Base-by-base conservation (phyloP, 805 yeast species). In the Metschnikowia hibisci region DNA sequence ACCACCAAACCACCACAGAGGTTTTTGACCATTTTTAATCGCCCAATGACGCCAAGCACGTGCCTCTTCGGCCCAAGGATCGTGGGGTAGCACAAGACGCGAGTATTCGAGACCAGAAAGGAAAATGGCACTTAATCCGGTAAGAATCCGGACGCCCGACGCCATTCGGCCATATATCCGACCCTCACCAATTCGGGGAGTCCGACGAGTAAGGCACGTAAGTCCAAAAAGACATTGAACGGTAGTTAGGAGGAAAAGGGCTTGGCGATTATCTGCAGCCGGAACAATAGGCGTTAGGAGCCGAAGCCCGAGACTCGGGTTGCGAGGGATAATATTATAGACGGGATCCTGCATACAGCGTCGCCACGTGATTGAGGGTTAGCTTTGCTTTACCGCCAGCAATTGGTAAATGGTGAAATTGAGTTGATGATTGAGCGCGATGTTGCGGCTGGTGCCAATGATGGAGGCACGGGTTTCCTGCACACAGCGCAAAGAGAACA, bases 61-160 rank as follows among this genome's bases (percentile, higher is more conserved):
- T 3, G 88, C 86, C 54, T 84, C 88, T 26, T 80, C 87, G 20
- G 62, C 70, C 90, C 90, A 84, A 8, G 90, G 90, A 55, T 84
- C 90, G 38, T 61, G 58, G 1, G 73, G 67, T 10, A 64, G 47
- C 7, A 69, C 53, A 31, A 81, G 51, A 42, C 90, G 66, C 12
- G 77, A 66, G 6, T 71, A 51, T 53, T 84, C 91, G 28, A 82
- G 56, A 3, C 80, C 75, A 2, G 84, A 68, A 42, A 76, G 74
- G 47, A 76, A 73, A n/a, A 80, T 55, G 12, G 78, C 51, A 14
- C 68, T 63, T 0, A 77, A 15, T 5, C 56, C 57, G 3, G 31
- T 32, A 31, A 41, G 28, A 29, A 46, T 39, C 12, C 54, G 45
- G 26, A 32, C 28, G 14, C 32, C 46, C 1, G 44, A n/a, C 31